phyloP scores from a whole-genome alignment of 768 basidiomycete genomes.

The Cystobasidium ongulense region DNA sequence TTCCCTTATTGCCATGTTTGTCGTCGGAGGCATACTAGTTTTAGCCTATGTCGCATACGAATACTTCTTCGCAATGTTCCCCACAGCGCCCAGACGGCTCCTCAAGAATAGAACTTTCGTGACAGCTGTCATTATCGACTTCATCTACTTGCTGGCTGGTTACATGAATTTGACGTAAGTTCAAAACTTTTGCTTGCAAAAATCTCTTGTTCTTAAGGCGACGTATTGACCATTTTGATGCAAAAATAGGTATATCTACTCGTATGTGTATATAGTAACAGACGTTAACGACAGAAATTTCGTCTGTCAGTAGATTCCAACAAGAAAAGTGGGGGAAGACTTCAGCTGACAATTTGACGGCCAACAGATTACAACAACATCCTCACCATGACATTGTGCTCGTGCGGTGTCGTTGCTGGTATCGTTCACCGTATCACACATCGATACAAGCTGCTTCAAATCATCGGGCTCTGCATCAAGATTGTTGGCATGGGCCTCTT shows the following conservation, averaged over 20 bases:
- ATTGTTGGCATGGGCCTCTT: constrained; percentile 41
- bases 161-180: not conserved
- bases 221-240: not conserved
- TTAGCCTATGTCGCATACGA: constrained; percentile 32
- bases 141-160: constrained; percentile 18
- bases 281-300: not conserved
- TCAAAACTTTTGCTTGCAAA: not conserved
- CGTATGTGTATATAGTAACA: constrained; percentile 33
- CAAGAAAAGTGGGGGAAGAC: no score
- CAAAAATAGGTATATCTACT: constrained; percentile 28
- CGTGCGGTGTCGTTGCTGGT: constrained; percentile 44
- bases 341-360: no score
- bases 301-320: no score
- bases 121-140: constrained; percentile 34
- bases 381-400: constrained; percentile 37
- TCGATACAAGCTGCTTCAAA: constrained; percentile 45
- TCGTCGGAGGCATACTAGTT: constrained; percentile 39
- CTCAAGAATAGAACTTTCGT: constrained; percentile 33
- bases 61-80: constrained; percentile 30
- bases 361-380: constrained; percentile 33
- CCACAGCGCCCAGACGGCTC: constrained; percentile 31
- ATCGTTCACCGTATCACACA: constrained; percentile 41
- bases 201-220: no score
- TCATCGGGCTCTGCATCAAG: constrained; percentile 41
- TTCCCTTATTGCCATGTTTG: constrained; percentile 44